Evolutionary conservation across 192 early-diverging fungal species (phyloP).

Genomic region (Coemansia interrupta): DNA sequence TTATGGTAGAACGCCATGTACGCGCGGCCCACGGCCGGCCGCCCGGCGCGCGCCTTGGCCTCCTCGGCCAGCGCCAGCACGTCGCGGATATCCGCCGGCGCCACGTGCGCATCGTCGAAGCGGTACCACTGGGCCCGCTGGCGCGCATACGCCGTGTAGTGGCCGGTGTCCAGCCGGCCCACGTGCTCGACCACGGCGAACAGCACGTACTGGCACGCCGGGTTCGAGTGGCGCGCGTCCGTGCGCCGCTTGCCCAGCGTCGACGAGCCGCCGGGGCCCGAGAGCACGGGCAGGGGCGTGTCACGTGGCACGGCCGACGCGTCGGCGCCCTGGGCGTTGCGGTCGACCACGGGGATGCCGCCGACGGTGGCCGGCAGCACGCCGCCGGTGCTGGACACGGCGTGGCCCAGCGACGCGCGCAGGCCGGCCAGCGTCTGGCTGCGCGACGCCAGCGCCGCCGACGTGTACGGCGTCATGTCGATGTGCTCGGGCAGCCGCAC

Average conservation of each 20-base stretch:
- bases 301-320: slow-evolving; percentile 13
- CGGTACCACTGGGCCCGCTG: slow-evolving; percentile 81
- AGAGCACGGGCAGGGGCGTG: slow-evolving; percentile 27
- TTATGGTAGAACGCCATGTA: slow-evolving; percentile 92
- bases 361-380: slow-evolving; percentile 29
- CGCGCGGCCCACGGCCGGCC: slow-evolving; percentile 40
- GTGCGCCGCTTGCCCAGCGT: slow-evolving; percentile 28
- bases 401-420: slow-evolving; percentile 23
- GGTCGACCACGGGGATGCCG: slow-evolving; percentile 12
- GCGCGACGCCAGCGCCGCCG: slow-evolving; percentile 53
- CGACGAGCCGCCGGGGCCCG: slow-evolving; percentile 28
- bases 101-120: slow-evolving; percentile 84
- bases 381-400: slow-evolving; percentile 40
- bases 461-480: slow-evolving; percentile 90
- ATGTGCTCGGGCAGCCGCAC: slow-evolving; percentile 79
- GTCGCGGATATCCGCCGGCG: slow-evolving; percentile 63
- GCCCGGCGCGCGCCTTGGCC: slow-evolving; percentile 58
- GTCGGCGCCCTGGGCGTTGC: not conserved
- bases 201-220: slow-evolving; percentile 73
- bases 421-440: slow-evolving; percentile 41
- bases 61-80: slow-evolving; percentile 60
- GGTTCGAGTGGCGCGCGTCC: slow-evolving; percentile 54
- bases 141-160: slow-evolving; percentile 84
- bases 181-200: slow-evolving; percentile 92
- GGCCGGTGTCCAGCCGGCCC: slow-evolving; percentile 90